phyloP scores from a whole-genome alignment of 1,139 yeast genomes.

The Diutina pseudorugosa region DNA sequence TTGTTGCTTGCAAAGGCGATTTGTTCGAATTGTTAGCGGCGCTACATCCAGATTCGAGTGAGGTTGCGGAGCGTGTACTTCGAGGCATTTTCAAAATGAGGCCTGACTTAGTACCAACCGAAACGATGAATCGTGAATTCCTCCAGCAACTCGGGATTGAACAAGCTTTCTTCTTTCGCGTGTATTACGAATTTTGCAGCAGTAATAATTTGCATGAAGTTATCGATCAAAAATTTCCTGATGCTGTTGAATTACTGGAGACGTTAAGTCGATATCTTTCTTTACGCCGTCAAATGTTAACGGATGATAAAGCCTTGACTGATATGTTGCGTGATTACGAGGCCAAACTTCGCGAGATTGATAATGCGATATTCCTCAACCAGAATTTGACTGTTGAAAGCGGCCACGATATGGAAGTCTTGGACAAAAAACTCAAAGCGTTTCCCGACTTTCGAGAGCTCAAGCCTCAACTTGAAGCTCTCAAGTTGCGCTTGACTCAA shows the following conservation, averaged over 20 bases:
- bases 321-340: slow-evolving; percentile 8
- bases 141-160: slow-evolving; percentile 72
- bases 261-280: slow-evolving; percentile 41
- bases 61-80: slow-evolving; percentile 57
- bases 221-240: slow-evolving; percentile 70
- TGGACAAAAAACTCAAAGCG: slow-evolving; percentile 6
- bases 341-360: slow-evolving; percentile 2
- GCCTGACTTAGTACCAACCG: slow-evolving; percentile 7
- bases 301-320: neutral
- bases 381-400: neutral
- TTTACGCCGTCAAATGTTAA: slow-evolving; percentile 16
- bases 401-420: slow-evolving; percentile 3
- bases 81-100: slow-evolving; percentile 33
- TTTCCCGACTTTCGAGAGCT: slow-evolving; percentile 2
- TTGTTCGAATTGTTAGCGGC: slow-evolving; percentile 59
- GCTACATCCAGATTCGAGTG: slow-evolving; percentile 54
- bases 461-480: slow-evolving; percentile 6
- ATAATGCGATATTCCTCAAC: neutral
- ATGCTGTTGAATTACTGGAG: slow-evolving; percentile 59
- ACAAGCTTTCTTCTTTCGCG: slow-evolving; percentile 57
- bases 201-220: slow-evolving; percentile 40
- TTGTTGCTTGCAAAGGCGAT: slow-evolving; percentile 56
- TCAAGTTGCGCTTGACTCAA: slow-evolving; percentile 11
- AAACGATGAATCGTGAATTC: slow-evolving; percentile 30
- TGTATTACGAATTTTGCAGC: slow-evolving; percentile 53